These are phyloP conservation scores for Zygosaccharomyces rouxii DNA, from an alignment of 805 yeast genomes.

Conservation along the genomic window DNA sequence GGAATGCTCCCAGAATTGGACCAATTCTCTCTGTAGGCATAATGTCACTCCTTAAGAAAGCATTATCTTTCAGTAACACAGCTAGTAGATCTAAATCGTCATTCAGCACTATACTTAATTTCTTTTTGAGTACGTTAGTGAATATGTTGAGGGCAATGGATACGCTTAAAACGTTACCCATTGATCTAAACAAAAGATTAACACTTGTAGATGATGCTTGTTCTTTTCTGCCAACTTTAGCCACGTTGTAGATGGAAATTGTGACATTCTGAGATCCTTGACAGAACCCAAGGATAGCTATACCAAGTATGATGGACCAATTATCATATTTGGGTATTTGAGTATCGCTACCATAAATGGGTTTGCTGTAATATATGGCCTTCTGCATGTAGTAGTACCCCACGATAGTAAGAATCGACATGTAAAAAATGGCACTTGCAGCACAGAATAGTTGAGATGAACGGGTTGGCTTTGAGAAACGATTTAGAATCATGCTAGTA, in stretches of 20 bases:
- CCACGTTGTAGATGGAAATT: conserved; percentile 39
- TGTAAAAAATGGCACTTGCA: conserved; percentile 12
- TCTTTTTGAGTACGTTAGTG: conserved; percentile 6
- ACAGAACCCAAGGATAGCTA: conserved; percentile 36
- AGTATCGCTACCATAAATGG: conserved; percentile 22
- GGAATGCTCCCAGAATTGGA: conserved; percentile 6
- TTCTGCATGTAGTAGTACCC: conserved; percentile 19
- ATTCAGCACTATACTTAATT: background rate
- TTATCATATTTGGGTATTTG: conserved; percentile 18
- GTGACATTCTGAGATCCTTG: conserved; percentile 42
- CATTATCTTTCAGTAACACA: conserved; percentile 8
- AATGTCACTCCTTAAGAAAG: conserved; percentile 4
- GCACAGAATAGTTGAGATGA: conserved; percentile 21
- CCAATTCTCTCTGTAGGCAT: conserved; percentile 5
- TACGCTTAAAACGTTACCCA: conserved; percentile 44
- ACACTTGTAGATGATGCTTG: conserved; percentile 47
- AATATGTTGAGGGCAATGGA: conserved; percentile 29
- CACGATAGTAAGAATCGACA: conserved; percentile 15
- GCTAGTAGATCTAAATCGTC: conserved; percentile 7
- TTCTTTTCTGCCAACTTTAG: conserved; percentile 38
- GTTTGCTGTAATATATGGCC: conserved; percentile 10
- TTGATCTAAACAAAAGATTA: conserved; percentile 41
- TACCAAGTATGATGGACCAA: conserved; percentile 26
- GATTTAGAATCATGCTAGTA: conserved; percentile 36
- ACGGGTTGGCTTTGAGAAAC: conserved; percentile 19